phyloP scores from a whole-genome alignment of 495 filamentous ascomycete species.

The Talaromyces trachyspermus region DNA sequence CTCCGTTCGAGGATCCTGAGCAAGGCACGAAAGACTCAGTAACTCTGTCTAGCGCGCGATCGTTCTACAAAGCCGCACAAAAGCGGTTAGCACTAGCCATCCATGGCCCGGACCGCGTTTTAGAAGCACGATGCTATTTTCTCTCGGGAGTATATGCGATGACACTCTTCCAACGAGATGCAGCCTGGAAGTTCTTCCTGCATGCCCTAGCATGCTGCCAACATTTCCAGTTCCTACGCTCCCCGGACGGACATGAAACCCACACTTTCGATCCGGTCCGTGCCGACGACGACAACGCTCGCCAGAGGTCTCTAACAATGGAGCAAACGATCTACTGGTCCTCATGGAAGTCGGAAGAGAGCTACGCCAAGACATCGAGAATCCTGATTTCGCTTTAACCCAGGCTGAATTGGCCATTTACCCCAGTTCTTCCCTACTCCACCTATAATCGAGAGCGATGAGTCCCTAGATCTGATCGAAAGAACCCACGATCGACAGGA shows the following conservation, averaged over 20 bases:
- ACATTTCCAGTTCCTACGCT: neutral
- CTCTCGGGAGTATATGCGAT: constrained; percentile 19
- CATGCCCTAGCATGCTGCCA: constrained; percentile 19
- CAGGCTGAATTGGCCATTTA: constrained; percentile 8
- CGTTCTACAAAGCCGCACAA: constrained; percentile 2
- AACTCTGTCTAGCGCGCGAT: neutral
- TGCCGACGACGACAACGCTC: neutral
- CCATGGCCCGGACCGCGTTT: constrained; percentile 11
- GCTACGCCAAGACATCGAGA: constrained; percentile 16
- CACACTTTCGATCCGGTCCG: neutral
- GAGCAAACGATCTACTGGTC: constrained; percentile 25
- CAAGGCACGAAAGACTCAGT: neutral
- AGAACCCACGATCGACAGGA: constrained; percentile 9
- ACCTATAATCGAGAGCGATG: constrained; percentile 2
- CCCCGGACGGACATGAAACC: neutral
- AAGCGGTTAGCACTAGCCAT: constrained; percentile 9
- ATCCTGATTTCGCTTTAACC: constrained; percentile 15
- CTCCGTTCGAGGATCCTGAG: constrained; percentile 4
- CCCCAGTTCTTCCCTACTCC: constrained; percentile 22
- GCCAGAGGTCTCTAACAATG: too few relatives aligned
- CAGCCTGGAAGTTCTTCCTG: constrained; percentile 19
- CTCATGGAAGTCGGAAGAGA: constrained; percentile 29
- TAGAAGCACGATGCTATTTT: constrained; percentile 21
- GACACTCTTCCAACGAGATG: constrained; percentile 11
- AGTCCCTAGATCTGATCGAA: neutral